Conservation (phyloP, 768 basidiomycete genomes). For the Dacryopinax primogenitus region DNA sequence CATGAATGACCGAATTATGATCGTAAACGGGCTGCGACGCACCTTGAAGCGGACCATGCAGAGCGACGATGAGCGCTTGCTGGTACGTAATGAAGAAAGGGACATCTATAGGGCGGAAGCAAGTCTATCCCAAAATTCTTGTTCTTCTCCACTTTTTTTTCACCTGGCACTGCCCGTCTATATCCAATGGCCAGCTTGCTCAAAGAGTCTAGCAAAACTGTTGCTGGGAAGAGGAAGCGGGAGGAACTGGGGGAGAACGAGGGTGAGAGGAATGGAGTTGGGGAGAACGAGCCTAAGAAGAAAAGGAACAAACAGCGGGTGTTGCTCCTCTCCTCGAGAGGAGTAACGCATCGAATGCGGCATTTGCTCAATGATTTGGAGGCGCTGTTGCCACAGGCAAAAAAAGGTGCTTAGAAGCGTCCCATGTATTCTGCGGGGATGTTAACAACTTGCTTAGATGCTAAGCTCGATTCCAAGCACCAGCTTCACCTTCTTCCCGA, state of each 20-base stretch:
- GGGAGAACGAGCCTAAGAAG: conserved; percentile 29
- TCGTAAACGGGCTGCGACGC: conserved; percentile 14
- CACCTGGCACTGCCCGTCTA: not conserved
- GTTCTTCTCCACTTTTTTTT: not conserved
- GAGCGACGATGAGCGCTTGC: no score
- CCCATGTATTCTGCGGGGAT: not conserved
- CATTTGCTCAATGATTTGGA: conserved; percentile 95
- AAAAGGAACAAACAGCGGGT: conserved; percentile 93
- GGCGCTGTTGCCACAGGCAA: conserved; percentile 79
- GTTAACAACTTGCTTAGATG: conserved; percentile 42
- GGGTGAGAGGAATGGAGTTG: conserved; percentile 15
- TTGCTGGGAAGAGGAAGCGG: conserved; percentile 6
- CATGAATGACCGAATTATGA: not conserved
- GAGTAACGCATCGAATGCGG: conserved; percentile 90
- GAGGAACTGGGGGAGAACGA: conserved; percentile 9
- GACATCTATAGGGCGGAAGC: not conserved
- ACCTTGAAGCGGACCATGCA: conserved; percentile 63
- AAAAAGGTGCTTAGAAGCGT: conserved; percentile 60
- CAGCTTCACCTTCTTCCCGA: conserved; percentile 87
- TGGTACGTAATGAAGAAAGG: not conserved
- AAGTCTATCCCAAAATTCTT: conserved; percentile 5
- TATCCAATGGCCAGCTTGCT: conserved; percentile 19
- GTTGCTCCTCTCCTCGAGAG: conserved; percentile 79
- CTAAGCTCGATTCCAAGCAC: conserved; percentile 94
- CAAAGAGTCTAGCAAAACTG: not conserved